These are phyloP conservation scores for Monosporozyma aerobia DNA, from an alignment of 805 yeast genomes.

Conservation along the genomic window DNA sequence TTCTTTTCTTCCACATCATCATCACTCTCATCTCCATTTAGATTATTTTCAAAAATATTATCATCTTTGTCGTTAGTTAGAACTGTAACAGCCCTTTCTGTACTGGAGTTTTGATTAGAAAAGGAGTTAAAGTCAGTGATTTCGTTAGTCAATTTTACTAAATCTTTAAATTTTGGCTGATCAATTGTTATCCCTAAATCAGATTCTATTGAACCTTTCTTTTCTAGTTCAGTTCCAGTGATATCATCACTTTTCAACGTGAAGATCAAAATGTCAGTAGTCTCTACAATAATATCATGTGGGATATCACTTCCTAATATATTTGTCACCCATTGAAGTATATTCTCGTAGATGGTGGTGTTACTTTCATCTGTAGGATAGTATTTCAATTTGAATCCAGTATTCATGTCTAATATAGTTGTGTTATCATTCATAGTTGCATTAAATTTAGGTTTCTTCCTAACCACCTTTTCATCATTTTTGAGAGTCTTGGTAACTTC, in stretches of 20 bases:
- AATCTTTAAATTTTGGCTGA: slow-evolving; percentile 35
- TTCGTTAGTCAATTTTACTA: slow-evolving; percentile 35
- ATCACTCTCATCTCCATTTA: slow-evolving; percentile 19
- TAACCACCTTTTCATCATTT: not conserved
- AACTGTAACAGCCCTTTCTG: slow-evolving; percentile 35
- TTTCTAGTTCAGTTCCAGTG: slow-evolving; percentile 27
- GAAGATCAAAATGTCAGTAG: slow-evolving; percentile 19
- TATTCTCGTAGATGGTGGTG: slow-evolving; percentile 40
- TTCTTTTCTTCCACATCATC: slow-evolving; percentile 23
- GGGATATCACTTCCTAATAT: slow-evolving; percentile 63
- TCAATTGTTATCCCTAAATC: slow-evolving; percentile 31
- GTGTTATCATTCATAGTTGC: slow-evolving; percentile 3
- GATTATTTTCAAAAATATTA: slow-evolving; percentile 18
- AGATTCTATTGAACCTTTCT: slow-evolving; percentile 38
- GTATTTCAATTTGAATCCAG: slow-evolving; percentile 46
- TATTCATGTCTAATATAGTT: slow-evolving; percentile 30
- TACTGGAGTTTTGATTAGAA: slow-evolving; percentile 13
- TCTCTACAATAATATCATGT: slow-evolving; percentile 50
- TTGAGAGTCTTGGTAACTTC: slow-evolving; percentile 6
- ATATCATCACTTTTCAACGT: slow-evolving; percentile 10
- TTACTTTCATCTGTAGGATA: slow-evolving; percentile 52
- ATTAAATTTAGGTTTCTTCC: not conserved
- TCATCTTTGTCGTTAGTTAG: slow-evolving; percentile 39
- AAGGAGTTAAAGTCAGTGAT: slow-evolving; percentile 41
- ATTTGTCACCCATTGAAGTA: slow-evolving; percentile 51